Base-by-base conservation (phyloP, 139 green algal genomes). In the Tetraselmis striata region DNA sequence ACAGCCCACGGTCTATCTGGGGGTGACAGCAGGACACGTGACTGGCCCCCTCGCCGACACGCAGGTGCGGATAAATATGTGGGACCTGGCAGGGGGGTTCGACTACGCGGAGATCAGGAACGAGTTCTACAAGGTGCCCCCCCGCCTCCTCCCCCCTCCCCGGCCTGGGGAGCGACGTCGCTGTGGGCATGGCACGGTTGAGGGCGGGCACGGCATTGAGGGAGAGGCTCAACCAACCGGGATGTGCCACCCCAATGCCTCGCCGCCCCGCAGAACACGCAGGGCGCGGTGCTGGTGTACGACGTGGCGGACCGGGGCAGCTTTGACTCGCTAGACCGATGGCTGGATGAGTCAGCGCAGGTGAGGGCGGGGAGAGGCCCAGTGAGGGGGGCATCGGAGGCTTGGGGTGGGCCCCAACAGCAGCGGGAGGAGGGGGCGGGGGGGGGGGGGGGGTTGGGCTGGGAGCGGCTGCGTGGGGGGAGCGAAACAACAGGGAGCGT, bases 41-140 rank as follows among this genome's bases (percentile, higher is more conserved):
- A n/a, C n/a, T n/a, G n/a, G n/a, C n/a, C n/a, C n/a, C n/a, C n/a
- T n/a, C n/a, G n/a, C n/a, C n/a, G n/a, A n/a, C n/a, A n/a, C 59
- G 27, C 81, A 94, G 89, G 82, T 93, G 59, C 82, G 90, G 0
- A 87, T 93, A 11, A 94, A 94, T 81, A 77, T 94, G 0, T 94
- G 89, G 88, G 90, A 94, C 83, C 80, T 94, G 28, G 90, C 90
- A 23, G 90, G 90, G 0, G 59, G 82, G 1, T 29, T 32, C 1
- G 89, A 92, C 23, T 94, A 93, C 59, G 31, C 81, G 0, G 88
- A 92, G 30, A 84, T 91, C 0, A 83, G 90, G 0, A 94, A 93
- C 79, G 90, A 94, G 84, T 94, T 94, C 83, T 93, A 93, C 86
- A 92, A 92, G 77, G 90, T n/a, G n/a, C n/a, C n/a, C n/a, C n/a